A percentile compares a stretch with the other conserved stretches of the same genome.
These are phyloP conservation scores for Canavalia gladiata DNA, from an alignment of 306 rosid species.

Conservation along the genomic window DNA sequence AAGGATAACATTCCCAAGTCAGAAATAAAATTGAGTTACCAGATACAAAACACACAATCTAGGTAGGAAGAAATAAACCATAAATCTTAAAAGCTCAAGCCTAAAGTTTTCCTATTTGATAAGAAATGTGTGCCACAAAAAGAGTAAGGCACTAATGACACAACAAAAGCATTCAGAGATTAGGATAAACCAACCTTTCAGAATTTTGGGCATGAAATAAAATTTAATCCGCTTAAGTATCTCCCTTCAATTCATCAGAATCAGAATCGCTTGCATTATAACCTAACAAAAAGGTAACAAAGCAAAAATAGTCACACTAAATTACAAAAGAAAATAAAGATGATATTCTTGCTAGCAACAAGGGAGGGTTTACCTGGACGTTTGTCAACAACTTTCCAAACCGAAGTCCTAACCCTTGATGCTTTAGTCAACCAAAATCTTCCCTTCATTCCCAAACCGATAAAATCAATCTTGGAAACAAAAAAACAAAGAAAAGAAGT, in stretches of 20 bases:
- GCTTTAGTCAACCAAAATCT: slow-evolving; percentile 90
- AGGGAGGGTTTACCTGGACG: slow-evolving; percentile 73
- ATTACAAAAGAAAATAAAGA: background rate
- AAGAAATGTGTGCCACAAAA: slow-evolving; percentile 13
- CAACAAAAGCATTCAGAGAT: slow-evolving; percentile 32
- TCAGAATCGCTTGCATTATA: slow-evolving; percentile 96
- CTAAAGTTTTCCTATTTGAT: slow-evolving; percentile 17
- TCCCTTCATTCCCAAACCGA: slow-evolving; percentile 68
- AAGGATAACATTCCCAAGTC: slow-evolving; percentile 5
- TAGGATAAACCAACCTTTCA: slow-evolving; percentile 54
- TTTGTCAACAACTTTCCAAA: slow-evolving; percentile 91
- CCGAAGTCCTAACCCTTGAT: slow-evolving; percentile 82
- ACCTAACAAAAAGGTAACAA: slow-evolving; percentile 57
- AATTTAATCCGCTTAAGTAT: slow-evolving; percentile 53
- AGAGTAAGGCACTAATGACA: slow-evolving; percentile 24
- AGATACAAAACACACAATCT: slow-evolving; percentile 9
- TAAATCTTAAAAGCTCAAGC: background rate
- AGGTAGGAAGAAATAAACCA: slow-evolving; percentile 19
- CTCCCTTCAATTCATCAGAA: slow-evolving; percentile 78
- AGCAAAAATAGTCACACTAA: slow-evolving; percentile 15
- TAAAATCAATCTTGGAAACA: slow-evolving; percentile 37
- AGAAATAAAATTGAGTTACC: slow-evolving; percentile 34
- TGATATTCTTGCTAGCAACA: slow-evolving; percentile 27
- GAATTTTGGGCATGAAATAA: slow-evolving; percentile 32
- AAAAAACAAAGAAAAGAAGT: slow-evolving; percentile 28